Conservation (phyloP, 1,139 yeast species). For the Debaryomycetaceae sp. region DNA sequence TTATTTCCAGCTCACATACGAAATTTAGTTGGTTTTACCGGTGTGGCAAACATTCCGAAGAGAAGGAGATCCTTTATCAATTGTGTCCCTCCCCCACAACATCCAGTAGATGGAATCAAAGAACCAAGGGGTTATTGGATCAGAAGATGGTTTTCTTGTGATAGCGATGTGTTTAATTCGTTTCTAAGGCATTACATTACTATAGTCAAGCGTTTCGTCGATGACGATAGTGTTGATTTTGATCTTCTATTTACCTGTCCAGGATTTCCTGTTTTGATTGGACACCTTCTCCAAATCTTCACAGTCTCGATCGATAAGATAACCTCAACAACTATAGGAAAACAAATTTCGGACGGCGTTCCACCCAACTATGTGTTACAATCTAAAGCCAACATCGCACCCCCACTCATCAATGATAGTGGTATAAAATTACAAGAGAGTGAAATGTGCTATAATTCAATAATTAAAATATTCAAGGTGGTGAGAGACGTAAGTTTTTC, state of each 20-base stretch:
- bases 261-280: conserved; percentile 35
- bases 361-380: not conserved
- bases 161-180: conserved; percentile 68
- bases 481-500: conserved; percentile 43
- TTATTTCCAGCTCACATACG: conserved; percentile 41
- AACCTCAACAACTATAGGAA: not conserved
- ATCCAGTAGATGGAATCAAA: conserved; percentile 53
- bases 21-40: conserved; percentile 33
- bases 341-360: not conserved
- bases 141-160: conserved; percentile 46
- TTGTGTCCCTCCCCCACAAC: conserved; percentile 47
- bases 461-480: conserved; percentile 41
- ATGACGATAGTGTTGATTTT: conserved; percentile 2
- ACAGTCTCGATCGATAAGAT: conserved; percentile 33
- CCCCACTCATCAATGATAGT: conserved; percentile 1
- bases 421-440: conserved; percentile 15
- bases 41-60: conserved; percentile 20
- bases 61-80: conserved; percentile 28
- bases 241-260: conserved; percentile 20
- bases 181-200: conserved; percentile 64
- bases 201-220: conserved; percentile 13
- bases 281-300: conserved; percentile 37
- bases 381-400: conserved; percentile 1
- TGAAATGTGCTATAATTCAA: conserved; percentile 35
- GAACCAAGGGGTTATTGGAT: conserved; percentile 72